These are phyloP conservation scores for Nigrospora oryzae DNA, from an alignment of 2,329 filamentous ascomycete species.

Conservation along the genomic window DNA sequence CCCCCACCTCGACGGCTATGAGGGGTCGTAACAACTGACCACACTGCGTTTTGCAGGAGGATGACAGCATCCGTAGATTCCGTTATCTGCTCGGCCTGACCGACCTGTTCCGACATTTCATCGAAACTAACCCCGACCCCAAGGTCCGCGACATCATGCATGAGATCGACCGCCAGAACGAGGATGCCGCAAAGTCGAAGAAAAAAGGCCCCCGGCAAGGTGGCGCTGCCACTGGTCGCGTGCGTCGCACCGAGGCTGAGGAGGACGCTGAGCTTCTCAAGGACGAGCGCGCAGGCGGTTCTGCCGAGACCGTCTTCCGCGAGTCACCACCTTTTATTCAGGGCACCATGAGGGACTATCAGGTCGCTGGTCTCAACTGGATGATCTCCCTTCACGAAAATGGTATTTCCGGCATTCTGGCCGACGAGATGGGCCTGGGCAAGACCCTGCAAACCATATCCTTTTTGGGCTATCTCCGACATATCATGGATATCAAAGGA, in stretches of 20 bases:
- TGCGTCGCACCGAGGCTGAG: conserved; percentile 89
- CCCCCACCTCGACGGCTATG: neutral
- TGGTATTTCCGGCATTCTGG: conserved; percentile 94
- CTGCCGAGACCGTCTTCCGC: conserved; percentile 83
- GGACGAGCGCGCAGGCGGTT: conserved; percentile 82
- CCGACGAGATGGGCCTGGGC: conserved; percentile 97
- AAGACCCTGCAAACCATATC: conserved; percentile 97
- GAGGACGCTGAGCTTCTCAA: conserved; percentile 85
- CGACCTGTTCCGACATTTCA: conserved; percentile 97
- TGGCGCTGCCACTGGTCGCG: conserved; percentile 69
- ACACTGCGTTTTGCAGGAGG: conserved; percentile 50
- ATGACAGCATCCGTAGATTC: conserved; percentile 90
- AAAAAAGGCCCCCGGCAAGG: conserved; percentile 74
- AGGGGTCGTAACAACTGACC: neutral
- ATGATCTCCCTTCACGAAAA: conserved; percentile 96
- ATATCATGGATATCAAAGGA: conserved; percentile 80
- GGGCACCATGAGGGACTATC: conserved; percentile 91
- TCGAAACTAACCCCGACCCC: conserved; percentile 93
- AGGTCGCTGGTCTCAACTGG: conserved; percentile 94
- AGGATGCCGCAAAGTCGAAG: conserved; percentile 60
- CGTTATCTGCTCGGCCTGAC: conserved; percentile 91
- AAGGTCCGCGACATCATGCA: conserved; percentile 89
- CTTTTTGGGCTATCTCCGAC: conserved; percentile 89
- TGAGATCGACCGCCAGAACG: conserved; percentile 91
- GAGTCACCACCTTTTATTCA: conserved; percentile 89